Base-by-base conservation (phyloP, 2,329 filamentous ascomycete genomes). In the Cladorrhinum sp. region DNA sequence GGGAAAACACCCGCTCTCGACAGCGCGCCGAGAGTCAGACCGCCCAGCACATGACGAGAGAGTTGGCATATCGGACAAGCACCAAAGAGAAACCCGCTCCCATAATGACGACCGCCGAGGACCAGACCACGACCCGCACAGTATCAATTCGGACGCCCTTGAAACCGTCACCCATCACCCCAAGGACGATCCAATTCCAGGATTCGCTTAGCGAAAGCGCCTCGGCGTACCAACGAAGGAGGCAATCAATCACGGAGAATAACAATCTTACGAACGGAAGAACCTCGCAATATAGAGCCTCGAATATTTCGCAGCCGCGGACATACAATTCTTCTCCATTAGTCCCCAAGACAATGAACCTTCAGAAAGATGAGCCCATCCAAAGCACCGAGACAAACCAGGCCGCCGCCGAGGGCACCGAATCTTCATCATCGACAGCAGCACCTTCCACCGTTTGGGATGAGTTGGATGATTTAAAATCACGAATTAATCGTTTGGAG, bases 391-490 rank as follows among this genome's bases (percentile, higher is more conserved):
- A 81, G 50, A 68, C 71, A 20, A 71, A 72, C 48, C 77, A 83
- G 61, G 76, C 74, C 18, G 67, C 78, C 20, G 41, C 41, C 25
- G 87, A 93, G 69, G 88, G 88, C 8, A 92, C 92, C 0, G 92
- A 95, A 68, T 98, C 95, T 0, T 93, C 90, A 0, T 82, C 90
- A 32, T 98, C 95, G 0, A 95, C 91, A 0, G 92, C 89, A 1
- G 92, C 91, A 1, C 91, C 93, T 12, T 96, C 92, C 1, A 97
- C 92, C 0, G 91, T 99, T 2, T 99, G 95, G 95, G 95, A 98
- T 72, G 95, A 99, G 74, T 78, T 99, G 25, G 95, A 98, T 68
- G 95, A 98, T 65, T 78, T 99, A 51, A 98, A 98, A 73, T 95
- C 91, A 45, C 86, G 95, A 27, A 96, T 99, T 68, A 88, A 91